Conservation (phyloP, 2,329 filamentous ascomycete genomes). For the Hawksworthiomyces lignivorus region DNA sequence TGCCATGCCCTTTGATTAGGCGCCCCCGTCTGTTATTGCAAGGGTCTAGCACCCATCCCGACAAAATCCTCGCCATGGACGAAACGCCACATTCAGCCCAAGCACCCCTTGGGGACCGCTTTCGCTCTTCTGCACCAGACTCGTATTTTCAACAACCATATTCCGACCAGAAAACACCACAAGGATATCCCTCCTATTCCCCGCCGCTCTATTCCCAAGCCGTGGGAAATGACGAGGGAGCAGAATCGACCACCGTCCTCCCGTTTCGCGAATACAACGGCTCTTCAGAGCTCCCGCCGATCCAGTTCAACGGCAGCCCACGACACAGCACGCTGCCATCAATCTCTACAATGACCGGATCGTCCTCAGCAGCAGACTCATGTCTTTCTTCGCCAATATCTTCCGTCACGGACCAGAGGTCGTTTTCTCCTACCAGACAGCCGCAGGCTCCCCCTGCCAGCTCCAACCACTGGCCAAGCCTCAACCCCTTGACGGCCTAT, state of each 20-base stretch:
- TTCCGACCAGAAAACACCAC: no score
- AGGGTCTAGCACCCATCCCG: no score
- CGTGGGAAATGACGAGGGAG: not conserved
- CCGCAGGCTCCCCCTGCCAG: conserved; percentile 16
- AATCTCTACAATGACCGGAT: conserved; percentile 7
- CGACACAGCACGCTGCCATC: conserved; percentile 21
- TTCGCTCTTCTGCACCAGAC: no score
- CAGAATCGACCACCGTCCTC: conserved; percentile 4
- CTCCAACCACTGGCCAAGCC: conserved; percentile 36
- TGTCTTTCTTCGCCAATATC: not conserved
- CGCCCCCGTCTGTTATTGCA: no score
- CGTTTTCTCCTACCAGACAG: not conserved
- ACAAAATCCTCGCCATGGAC: no score
- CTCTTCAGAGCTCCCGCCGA: not conserved
- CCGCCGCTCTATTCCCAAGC: not conserved
- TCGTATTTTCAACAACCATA: no score
- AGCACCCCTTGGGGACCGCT: no score
- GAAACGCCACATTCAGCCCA: no score
- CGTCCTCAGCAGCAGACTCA: not conserved
- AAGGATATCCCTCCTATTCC: conserved; percentile 1
- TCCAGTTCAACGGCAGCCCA: conserved; percentile 13
- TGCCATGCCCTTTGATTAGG: no score
- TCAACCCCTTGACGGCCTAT: conserved; percentile 43
- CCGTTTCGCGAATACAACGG: conserved; percentile 1
- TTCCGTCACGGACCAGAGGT: not conserved